Base-by-base conservation (phyloP, 805 yeast species). In the Kuraishia ogatae region DNA sequence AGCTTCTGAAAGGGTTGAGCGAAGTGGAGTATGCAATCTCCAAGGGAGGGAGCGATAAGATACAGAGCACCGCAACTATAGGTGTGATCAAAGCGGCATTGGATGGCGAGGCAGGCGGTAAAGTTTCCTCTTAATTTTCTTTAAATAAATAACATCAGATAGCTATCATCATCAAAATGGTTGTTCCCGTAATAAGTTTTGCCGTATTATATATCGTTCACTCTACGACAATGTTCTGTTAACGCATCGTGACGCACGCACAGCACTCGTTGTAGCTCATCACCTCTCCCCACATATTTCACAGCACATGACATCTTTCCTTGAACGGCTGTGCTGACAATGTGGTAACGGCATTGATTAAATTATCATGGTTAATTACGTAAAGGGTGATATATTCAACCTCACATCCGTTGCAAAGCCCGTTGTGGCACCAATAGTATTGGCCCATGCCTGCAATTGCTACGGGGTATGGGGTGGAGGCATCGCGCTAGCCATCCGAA, bases 11-110 rank as follows among this genome's bases (percentile, higher is more conserved):
- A 59, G 90, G 90, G 1, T 72, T 94, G 54, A 82, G 92, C 15
- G 97, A 93, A 56, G 81, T 94, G 23, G 99, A 94, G 71, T 93
- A 92, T 68, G 86, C 96, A 1, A 85, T 94, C 43, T 83, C 96
- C 19, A 84, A 83, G 66, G 99, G 99, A 10, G 97, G 98, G 1
- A 88, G 84, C 65, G 97, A 92, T 57, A 87, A 85, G 67, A 80
- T 94, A 35, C 97, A 93, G 65, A 81, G 89, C 50, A 87, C 94
- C 64, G 97, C 97, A 1, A 84, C 88, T 54, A 85, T 94, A 55
- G 97, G 97, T 0, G 89, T 85, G 6, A 82, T 94, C 39, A 92
- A 91, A 68, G 71, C 71, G 17, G 85, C 89, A 0, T 69, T 85
- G 71, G 87, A 82, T 60, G 56, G 68, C 52, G 75, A 76, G 60